Percentiles rank a stretch among this genome's conserved stretches.
Evolutionary conservation across 768 basidiomycete species (phyloP).

Genomic region (Boletus pseudo-olivaceus): DNA sequence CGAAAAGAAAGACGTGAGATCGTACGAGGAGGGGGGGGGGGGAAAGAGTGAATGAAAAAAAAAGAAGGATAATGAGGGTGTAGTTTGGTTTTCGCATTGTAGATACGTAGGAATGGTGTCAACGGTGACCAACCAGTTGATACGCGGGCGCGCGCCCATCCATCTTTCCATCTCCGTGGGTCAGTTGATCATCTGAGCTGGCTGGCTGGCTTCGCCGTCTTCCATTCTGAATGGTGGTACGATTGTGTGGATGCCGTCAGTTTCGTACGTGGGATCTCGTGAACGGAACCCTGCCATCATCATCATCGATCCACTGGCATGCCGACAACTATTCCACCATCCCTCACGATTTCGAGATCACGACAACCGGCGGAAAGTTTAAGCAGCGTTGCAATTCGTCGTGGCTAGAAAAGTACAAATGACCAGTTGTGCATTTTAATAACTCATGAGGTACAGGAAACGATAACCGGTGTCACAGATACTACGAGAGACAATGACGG

Average conservation of each 20-base stretch:
- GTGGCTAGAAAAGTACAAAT: conserved; percentile 16
- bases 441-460: background rate
- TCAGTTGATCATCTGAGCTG: background rate
- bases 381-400: too few species aligned
- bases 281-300: too few species aligned
- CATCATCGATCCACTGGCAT: background rate
- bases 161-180: background rate
- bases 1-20: too few species aligned
- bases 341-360: background rate
- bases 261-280: background rate
- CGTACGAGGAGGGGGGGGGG: too few species aligned
- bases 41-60: too few species aligned
- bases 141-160: too few species aligned
- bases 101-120: too few species aligned
- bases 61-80: too few species aligned
- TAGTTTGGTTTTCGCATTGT: too few species aligned
- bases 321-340: background rate
- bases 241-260: background rate
- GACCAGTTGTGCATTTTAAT: background rate
- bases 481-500: conserved; percentile 1
- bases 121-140: too few species aligned
- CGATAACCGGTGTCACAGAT: conserved; percentile 18
- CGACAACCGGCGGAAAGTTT: background rate
- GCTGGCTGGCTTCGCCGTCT: background rate
- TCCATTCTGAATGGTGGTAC: background rate